Percentiles rank a stretch among this genome's conserved stretches.
phyloP scores from a whole-genome alignment of 352 stramenopile genomes.

The Globisporangium rhizosaccharum region DNA sequence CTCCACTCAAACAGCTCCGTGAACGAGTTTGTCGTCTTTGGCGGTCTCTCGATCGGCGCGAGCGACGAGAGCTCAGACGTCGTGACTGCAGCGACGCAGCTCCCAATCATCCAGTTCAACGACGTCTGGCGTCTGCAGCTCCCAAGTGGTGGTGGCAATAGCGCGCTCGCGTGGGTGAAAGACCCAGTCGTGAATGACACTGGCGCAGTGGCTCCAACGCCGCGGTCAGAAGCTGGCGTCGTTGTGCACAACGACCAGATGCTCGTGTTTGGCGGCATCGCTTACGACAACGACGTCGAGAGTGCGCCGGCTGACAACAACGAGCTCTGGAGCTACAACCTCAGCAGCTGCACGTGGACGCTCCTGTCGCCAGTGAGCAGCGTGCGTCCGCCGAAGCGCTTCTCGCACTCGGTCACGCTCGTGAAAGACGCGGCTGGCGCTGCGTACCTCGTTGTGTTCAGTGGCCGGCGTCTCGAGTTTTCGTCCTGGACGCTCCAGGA shows the following conservation, averaged over 20 bases:
- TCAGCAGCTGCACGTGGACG: conserved; percentile 34
- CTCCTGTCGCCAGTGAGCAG: conserved; percentile 22
- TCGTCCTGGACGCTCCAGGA: conserved; percentile 46
- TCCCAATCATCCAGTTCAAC: conserved; percentile 41
- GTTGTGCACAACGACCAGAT: conserved; percentile 46
- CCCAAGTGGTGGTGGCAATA: background rate
- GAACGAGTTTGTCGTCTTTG: conserved; percentile 47
- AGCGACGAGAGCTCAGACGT: conserved; percentile 5
- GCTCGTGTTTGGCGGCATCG: conserved; percentile 66
- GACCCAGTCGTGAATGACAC: conserved; percentile 17
- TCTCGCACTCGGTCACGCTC: conserved; percentile 51
- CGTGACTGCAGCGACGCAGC: conserved; percentile 3
- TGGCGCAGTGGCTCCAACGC: conserved; percentile 14
- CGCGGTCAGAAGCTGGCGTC: conserved; percentile 43
- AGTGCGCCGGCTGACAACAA: conserved; percentile 37
- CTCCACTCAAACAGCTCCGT: conserved; percentile 36
- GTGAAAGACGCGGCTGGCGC: conserved; percentile 24
- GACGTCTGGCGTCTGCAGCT: conserved; percentile 48
- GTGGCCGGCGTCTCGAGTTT: conserved; percentile 39
- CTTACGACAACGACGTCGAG: conserved; percentile 42
- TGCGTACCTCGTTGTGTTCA: conserved; percentile 51
- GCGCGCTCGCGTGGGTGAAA: conserved; percentile 25
- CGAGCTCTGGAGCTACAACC: conserved; percentile 63
- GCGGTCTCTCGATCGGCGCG: conserved; percentile 32
- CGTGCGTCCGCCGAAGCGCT: conserved; percentile 31